Conservation (phyloP, 768 basidiomycete species). For the Lactifluus pinguis region DNA sequence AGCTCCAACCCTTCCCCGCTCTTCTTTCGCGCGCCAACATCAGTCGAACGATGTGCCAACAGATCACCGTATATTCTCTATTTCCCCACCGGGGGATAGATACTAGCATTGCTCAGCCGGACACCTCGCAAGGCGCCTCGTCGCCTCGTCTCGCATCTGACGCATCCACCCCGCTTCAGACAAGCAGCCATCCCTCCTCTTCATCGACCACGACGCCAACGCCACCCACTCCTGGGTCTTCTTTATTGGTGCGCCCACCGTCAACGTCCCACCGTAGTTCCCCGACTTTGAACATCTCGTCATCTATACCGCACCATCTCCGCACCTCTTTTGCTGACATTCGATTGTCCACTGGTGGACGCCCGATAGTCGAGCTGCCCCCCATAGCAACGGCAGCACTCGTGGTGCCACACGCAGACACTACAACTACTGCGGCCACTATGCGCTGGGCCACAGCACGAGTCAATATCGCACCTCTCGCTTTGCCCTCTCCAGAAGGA, state of each 20-base stretch:
- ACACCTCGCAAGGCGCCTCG: neutral
- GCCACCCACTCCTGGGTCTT: neutral
- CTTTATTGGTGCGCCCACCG: neutral
- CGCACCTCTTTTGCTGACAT: constrained; percentile 40
- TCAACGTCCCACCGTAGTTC: constrained; percentile 9
- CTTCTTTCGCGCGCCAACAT: constrained; percentile 20
- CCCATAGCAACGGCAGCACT: constrained; percentile 2
- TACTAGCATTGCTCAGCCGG: neutral
- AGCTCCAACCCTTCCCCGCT: constrained; percentile 51
- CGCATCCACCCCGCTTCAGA: neutral
- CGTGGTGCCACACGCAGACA: constrained; percentile 35
- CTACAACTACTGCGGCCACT: constrained; percentile 67
- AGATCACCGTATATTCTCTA: neutral
- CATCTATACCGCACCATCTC: constrained; percentile 30
- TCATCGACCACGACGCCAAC: neutral
- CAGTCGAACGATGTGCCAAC: neutral
- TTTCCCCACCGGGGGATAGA: constrained; percentile 2
- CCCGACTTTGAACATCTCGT: constrained; percentile 17
- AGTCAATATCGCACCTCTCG: constrained; percentile 77
- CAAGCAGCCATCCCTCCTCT: constrained; percentile 6
- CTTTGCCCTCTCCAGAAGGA: constrained; percentile 86
- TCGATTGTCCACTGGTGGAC: constrained; percentile 27
- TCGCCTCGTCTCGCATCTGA: neutral
- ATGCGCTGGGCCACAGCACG: constrained; percentile 81
- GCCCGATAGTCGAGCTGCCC: constrained; percentile 16